Evolutionary conservation across 371 early-diverging fungal genomes (phyloP).

Genomic region (Mucor mucedo): DNA sequence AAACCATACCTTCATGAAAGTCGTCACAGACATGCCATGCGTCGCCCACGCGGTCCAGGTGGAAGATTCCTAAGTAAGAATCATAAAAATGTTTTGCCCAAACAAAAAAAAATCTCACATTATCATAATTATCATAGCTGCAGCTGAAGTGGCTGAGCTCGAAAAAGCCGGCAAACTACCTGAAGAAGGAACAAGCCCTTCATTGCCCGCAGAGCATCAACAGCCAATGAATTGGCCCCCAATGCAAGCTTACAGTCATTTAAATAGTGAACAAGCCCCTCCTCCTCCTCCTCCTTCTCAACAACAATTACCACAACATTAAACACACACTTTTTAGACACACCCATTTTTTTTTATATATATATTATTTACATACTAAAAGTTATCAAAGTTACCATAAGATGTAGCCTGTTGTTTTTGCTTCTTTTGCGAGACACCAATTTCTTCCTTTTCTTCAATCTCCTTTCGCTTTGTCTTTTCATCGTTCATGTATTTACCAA

Average conservation of each 20-base stretch:
- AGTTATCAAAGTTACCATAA: constrained; percentile 51
- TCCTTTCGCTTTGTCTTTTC: constrained; percentile 16
- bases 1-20: constrained; percentile 94
- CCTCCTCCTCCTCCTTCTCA: not conserved
- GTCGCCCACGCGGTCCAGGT: constrained; percentile 90
- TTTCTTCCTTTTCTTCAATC: constrained; percentile 1
- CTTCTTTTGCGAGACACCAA: constrained; percentile 22
- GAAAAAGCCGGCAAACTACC: constrained; percentile 39
- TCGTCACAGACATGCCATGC: constrained; percentile 95
- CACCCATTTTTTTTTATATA: not conserved
- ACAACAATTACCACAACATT: not conserved
- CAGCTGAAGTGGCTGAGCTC: constrained; percentile 59
- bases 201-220: constrained; percentile 7
- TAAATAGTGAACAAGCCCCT: not conserved
- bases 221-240: not conserved
- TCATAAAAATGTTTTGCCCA: not conserved
- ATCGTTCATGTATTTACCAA: constrained; percentile 73
- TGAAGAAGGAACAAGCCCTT: constrained; percentile 5
- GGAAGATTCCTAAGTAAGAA: constrained; percentile 76
- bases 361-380: constrained; percentile 17
- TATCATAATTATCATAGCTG: constrained; percentile 26
- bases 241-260: not conserved
- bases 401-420: constrained; percentile 6
- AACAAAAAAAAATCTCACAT: not conserved
- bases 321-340: not conserved